phyloP scores from a whole-genome alignment of 2,329 filamentous ascomycete species.

The Alternaria incomplexa region DNA sequence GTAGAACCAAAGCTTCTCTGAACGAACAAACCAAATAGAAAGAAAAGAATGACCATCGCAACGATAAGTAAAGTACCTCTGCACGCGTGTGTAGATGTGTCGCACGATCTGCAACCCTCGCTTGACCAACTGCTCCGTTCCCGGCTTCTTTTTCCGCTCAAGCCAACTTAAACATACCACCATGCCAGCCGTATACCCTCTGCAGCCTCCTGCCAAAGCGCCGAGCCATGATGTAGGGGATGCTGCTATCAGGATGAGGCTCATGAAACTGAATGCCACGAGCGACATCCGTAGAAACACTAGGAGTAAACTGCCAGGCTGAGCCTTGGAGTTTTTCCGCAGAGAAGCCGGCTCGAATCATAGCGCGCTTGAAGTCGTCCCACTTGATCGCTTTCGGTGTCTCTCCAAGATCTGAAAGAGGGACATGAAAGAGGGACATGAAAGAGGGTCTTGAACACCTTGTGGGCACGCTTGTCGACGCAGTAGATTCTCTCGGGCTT shows the following conservation, averaged over 20 bases:
- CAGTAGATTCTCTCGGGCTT: no score
- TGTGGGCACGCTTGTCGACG: not conserved
- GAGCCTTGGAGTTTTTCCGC: constrained; percentile 66
- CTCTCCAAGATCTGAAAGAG: constrained; percentile 19
- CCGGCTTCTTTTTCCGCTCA: not conserved
- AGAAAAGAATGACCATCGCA: no score
- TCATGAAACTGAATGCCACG: constrained; percentile 66
- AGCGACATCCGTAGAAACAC: constrained; percentile 45
- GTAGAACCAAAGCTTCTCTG: no score
- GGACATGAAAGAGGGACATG: not conserved
- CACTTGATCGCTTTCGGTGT: constrained; percentile 58
- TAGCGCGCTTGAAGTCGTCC: constrained; percentile 61
- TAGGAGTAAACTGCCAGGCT: constrained; percentile 61
- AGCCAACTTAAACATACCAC: not conserved
- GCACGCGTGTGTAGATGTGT: no score
- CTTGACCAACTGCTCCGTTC: no score
- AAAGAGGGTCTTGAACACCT: not conserved
- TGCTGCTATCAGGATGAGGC: constrained; percentile 62
- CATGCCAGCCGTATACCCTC: constrained; percentile 2
- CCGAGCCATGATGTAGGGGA: constrained; percentile 56
- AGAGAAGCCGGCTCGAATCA: constrained; percentile 58
- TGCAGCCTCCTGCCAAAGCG: constrained; percentile 56
- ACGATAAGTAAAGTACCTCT: no score
- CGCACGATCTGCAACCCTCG: no score
- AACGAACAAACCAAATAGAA: no score